phyloP scores from a whole-genome alignment of 768 basidiomycete genomes.

The Strobilomyces echinocephalus region DNA sequence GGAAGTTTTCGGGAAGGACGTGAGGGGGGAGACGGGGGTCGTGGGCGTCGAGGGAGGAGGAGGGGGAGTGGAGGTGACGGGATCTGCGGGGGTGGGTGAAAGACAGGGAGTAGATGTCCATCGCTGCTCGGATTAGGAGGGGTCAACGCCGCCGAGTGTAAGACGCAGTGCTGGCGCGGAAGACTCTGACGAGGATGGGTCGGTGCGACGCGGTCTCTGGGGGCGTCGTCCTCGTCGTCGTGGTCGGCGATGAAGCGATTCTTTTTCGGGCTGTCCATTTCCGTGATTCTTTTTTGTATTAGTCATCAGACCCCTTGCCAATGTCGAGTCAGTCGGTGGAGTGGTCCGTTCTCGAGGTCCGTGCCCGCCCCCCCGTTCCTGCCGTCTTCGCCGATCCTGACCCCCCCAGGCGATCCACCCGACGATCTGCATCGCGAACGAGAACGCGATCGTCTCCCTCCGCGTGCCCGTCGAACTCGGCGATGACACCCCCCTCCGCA shows the following conservation, averaged over 20 bases:
- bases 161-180: neutral
- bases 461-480: conserved; percentile 65
- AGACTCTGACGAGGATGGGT: conserved; percentile 7
- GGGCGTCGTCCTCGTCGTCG: conserved; percentile 16
- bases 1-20: conserved; percentile 31
- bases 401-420: conserved; percentile 68
- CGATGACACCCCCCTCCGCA: conserved; percentile 35
- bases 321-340: conserved; percentile 8
- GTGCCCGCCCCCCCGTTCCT: conserved; percentile 3
- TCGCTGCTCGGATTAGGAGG: conserved; percentile 20
- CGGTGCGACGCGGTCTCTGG: conserved; percentile 15
- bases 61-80: conserved; percentile 54
- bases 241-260: conserved; percentile 17
- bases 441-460: conserved; percentile 28
- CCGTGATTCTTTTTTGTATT: conserved; percentile 2
- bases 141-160: no score
- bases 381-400: conserved; percentile 5
- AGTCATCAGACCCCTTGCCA: neutral
- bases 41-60: conserved; percentile 60
- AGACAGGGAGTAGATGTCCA: conserved; percentile 95
- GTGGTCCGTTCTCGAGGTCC: conserved; percentile 26
- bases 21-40: conserved; percentile 45
- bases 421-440: conserved; percentile 51
- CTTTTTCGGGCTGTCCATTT: conserved; percentile 16
- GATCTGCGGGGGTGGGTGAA: conserved; percentile 87